Base-by-base conservation (phyloP, 805 yeast species). In the Wickerhamomyces chaumierensis region DNA sequence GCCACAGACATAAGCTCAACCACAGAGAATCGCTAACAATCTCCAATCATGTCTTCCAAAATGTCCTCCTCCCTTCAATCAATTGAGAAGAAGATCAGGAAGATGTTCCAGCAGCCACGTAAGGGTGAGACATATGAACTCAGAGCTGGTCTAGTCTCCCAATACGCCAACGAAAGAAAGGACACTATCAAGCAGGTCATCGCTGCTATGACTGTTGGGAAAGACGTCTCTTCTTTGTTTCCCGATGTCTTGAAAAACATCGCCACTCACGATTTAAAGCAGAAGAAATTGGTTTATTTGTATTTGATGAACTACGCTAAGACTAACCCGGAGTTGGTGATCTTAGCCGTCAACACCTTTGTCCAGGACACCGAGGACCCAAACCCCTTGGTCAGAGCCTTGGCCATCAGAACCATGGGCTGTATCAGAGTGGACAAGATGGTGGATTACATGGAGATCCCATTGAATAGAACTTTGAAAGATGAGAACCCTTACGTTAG, bases 361-460 rank as follows among this genome's bases (percentile, higher is more conserved):
- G 95, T 92, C 19, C 75, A 73, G 44, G 99, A 92, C 62, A 78
- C 95, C 2, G 95, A 85, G 56, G 97, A 92, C 57, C 94, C 96
- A 36, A 92, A 92, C 55, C 99, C 99, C 1, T 69, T 94, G 50
- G 88, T 92, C 19, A 71, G 97, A 39, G 95, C 97, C 1, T 73
- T 92, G 62, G 97, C 99, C 1, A 88, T 92, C 42, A 75, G 98
- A 54, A 92, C 99, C 12, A 92, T 92, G 99, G 97, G 98, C 0
- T 90, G 96, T 64, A 87, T 92, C 37, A 68, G 97, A 34, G 97
- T 92, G 16, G 94, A 84, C 54, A 88, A 83, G 59, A 88, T 92
- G 78, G 84, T 87, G 33, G 97, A 90, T 56, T 92, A 92, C 57
- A 75, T 92, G 78, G 92, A 86, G 46, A 78, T 81, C 17, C 98